Base-by-base conservation (phyloP, 1,284 basidiomycete species). In the Bondarzewia mesenterica region DNA sequence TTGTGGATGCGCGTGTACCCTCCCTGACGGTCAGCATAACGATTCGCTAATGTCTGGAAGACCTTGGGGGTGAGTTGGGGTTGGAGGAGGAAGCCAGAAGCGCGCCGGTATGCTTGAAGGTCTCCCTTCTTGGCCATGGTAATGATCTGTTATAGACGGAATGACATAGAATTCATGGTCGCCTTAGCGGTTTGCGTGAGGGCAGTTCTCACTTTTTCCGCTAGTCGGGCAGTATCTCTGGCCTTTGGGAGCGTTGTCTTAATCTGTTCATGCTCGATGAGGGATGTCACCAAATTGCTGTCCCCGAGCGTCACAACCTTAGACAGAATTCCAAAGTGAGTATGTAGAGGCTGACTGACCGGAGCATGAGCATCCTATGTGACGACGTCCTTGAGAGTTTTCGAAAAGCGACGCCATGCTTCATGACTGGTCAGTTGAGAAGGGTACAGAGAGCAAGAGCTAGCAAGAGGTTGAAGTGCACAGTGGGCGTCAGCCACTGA, bases 161-260 rank as follows among this genome's bases (percentile, higher is more conserved):
- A 5, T 3, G 18, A 20, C 32, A 35, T 7, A 25, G 42, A 62
- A 49, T 54, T n/a, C n/a, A n/a, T n/a, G n/a, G n/a, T n/a, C n/a
- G n/a, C n/a, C n/a, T n/a, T n/a, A n/a, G n/a, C n/a, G n/a, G n/a
- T n/a, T n/a, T n/a, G n/a, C n/a, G n/a, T n/a, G n/a, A n/a, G n/a
- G n/a, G n/a, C n/a, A n/a, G n/a, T n/a, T n/a, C n/a, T 8, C 18
- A 91, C 91, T 81, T 96, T 96, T 65, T 99, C 96, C 37, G 93
- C 93, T 48, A 96, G 70, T 55, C 91, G 79, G 8, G 91, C 90
- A 4, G 93, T 75, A 62, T 97, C 93, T 63, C 89, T 87, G 2
- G 96, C 96, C 67, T 99, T 99, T 20, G 96, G 89, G 23, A 97
- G 72, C 0, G 96, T 99, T 5, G 96, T 99, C 64, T 89, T 88